Evolutionary conservation across 2,329 filamentous ascomycete species (phyloP), one percentile per base, ranked within the genome.

Genomic region (Penicillium brasilianum): DNA sequence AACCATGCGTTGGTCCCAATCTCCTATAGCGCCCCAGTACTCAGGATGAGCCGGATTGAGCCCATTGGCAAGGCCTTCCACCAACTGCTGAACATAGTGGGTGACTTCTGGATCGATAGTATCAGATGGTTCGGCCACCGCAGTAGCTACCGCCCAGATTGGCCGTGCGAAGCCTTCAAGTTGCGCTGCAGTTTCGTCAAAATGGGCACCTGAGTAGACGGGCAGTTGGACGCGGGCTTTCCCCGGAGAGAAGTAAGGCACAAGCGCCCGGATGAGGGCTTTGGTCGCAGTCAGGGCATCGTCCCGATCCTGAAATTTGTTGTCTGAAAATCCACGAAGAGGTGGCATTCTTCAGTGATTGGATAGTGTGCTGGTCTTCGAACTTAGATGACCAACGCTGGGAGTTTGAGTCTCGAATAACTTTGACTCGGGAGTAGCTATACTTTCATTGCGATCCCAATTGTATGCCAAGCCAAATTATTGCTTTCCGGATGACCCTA

Each of bases 1-100:
- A 9, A 58, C 56, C 56, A 58, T 58, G n/a, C 56, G 37, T 22
- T 58, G 56, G 49, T 58, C 56, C 56, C 48, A 58, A 20, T 58
- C 48, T 52, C 56, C 56, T 46, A 53, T 48, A n/a, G 56, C 36
- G 20, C 48, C 56, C 56, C 56, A 58, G 25, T 58, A 58, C n/a
- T 58, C 56, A 14, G 56, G 37, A 46, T 58, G 56, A 25, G 39
- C 37, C 13, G 56, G 56, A 34, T 58, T 53, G n/a, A 58, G 37
- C 48, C 56, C 56, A 46, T 58, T 58, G 9, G 16, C 25, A 25
- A 58, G 25, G 8, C 56, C 56, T 39, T 34, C 36, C 16, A 52
- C 39, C 37, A 58, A 37, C 2, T 32, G 37, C 20, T 58, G 22
- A 16, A 16, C 30, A 34, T 58, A 58, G 7, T 18, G 8, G 20